A percentile compares a stretch with the other conserved stretches of the same genome.
These are phyloP conservation scores for Emmonsiellopsis sp. DNA, from an alignment of 2,329 filamentous ascomycete species.

Conservation along the genomic window DNA sequence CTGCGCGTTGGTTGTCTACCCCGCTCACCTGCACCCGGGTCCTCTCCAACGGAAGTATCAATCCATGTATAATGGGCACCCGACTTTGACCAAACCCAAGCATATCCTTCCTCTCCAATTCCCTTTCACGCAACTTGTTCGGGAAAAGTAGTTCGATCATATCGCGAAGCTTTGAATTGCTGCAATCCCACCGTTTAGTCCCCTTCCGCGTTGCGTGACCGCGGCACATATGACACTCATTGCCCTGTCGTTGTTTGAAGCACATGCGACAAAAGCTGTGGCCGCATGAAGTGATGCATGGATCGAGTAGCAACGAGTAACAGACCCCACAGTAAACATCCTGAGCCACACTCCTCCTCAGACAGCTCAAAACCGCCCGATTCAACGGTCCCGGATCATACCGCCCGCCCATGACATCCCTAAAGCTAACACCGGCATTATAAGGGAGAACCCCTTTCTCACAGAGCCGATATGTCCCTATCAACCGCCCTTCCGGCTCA, in stretches of 20 bases:
- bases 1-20: conserved; percentile 2
- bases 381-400: conserved; percentile 31
- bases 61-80: conserved; percentile 59
- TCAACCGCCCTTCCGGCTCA: conserved; percentile 49
- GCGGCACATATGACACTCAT: conserved; percentile 72
- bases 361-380: conserved; percentile 40
- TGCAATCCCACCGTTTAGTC: conserved; percentile 36
- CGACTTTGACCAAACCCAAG: conserved; percentile 41
- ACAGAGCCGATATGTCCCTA: conserved; percentile 58
- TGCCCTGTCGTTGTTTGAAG: conserved; percentile 63
- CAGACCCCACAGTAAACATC: conserved; percentile 87
- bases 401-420: conserved; percentile 17
- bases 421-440: conserved; percentile 30
- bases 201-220: conserved; percentile 45
- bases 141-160: conserved; percentile 63
- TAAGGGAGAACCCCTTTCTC: conserved; percentile 51
- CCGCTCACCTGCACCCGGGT: conserved; percentile 1
- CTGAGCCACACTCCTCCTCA: conserved; percentile 53
- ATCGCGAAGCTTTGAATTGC: conserved; percentile 54
- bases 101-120: conserved; percentile 48
- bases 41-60: conserved; percentile 44
- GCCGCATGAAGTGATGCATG: conserved; percentile 74
- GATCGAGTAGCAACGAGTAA: conserved; percentile 70
- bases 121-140: conserved; percentile 51
- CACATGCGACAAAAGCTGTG: conserved; percentile 84